Conservation (phyloP, 441 rosid species). For the Adansonia madagascariensis region DNA sequence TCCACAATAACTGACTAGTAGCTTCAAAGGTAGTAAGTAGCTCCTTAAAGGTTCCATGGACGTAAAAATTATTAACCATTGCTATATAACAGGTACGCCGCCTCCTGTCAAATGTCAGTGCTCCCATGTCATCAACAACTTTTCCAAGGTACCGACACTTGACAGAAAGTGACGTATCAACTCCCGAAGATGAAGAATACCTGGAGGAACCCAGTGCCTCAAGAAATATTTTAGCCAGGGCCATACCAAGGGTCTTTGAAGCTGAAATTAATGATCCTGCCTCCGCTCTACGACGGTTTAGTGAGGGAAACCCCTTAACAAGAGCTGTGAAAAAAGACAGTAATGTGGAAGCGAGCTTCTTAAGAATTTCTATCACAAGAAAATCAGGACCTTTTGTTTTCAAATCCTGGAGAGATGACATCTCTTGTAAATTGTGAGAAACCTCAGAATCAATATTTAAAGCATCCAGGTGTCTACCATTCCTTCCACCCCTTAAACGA, state of each 20-base stretch:
- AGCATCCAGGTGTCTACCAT: conserved; percentile 82
- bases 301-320: conserved; percentile 90
- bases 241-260: conserved; percentile 86
- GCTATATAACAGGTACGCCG: conserved; percentile 79
- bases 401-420: conserved; percentile 60
- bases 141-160: conserved; percentile 95
- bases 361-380: conserved; percentile 68
- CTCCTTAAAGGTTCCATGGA: conserved; percentile 86
- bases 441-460: conserved; percentile 72
- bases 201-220: conserved; percentile 89
- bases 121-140: conserved; percentile 84
- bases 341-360: conserved; percentile 72
- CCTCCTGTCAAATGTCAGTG: conserved; percentile 80
- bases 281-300: conserved; percentile 93
- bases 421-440: conserved; percentile 58
- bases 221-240: conserved; percentile 76
- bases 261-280: conserved; percentile 74
- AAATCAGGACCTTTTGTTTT: conserved; percentile 84
- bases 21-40: conserved; percentile 95
- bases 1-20: conserved; percentile 92
- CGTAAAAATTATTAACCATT: conserved; percentile 91
- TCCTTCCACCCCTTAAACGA: conserved; percentile 90
- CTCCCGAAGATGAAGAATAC: conserved; percentile 61
- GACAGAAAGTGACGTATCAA: conserved; percentile 63
- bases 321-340: conserved; percentile 82